Evolutionary conservation across 768 basidiomycete genomes (phyloP).

Genomic region (Sporobolomyces roseus): DNA sequence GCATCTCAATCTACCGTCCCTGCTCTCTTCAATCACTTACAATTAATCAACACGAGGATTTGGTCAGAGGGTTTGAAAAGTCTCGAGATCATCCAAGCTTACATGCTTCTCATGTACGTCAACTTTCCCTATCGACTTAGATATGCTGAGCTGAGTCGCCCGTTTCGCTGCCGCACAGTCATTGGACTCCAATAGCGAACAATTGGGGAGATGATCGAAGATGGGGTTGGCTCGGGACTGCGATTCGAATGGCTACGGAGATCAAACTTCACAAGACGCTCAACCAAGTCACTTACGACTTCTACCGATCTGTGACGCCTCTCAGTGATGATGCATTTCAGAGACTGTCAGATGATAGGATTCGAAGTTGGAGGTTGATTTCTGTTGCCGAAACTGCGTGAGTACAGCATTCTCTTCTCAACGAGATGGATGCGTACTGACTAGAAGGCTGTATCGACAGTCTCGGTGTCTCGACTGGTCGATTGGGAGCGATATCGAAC

Average conservation of each 20-base stretch:
- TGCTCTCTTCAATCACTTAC: slow-evolving; percentile 16
- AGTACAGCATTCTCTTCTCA: neutral
- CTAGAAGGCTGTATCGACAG: neutral
- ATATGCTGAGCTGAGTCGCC: neutral
- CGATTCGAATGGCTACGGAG: slow-evolving; percentile 31
- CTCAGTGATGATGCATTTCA: slow-evolving; percentile 20
- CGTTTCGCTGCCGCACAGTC: neutral
- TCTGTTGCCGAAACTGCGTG: slow-evolving; percentile 31
- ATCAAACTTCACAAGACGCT: slow-evolving; percentile 34
- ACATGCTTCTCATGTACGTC: slow-evolving; percentile 29
- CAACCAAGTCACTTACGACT: slow-evolving; percentile 28
- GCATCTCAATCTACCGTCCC: slow-evolving; percentile 1
- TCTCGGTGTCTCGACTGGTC: slow-evolving; percentile 35
- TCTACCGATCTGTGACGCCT: slow-evolving; percentile 26
- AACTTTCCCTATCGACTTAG: neutral
- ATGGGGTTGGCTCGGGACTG: slow-evolving; percentile 29
- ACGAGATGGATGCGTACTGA: neutral
- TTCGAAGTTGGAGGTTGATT: slow-evolving; percentile 31
- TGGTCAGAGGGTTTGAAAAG: slow-evolving; percentile 33
- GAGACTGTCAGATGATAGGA: slow-evolving; percentile 3
- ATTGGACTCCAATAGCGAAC: slow-evolving; percentile 37
- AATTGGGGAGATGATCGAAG: slow-evolving; percentile 35
- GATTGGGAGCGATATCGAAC: slow-evolving; percentile 16
- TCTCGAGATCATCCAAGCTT: slow-evolving; percentile 38
- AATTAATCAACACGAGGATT: slow-evolving; percentile 15